Evolutionary conservation across 306 rosid genomes (phyloP).

Genomic region (Prunus mongolica): DNA sequence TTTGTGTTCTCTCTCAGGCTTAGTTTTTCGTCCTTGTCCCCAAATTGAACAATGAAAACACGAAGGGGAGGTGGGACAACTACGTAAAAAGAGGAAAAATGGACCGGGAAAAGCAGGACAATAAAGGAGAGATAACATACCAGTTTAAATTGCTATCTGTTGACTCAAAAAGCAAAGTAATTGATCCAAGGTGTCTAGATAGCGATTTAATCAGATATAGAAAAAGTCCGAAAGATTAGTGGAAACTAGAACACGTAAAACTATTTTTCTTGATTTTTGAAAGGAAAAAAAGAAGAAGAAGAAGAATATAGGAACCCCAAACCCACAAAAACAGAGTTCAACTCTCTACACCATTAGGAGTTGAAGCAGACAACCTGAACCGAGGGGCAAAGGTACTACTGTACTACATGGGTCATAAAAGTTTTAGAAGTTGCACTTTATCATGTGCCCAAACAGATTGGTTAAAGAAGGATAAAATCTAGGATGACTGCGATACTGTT

Average conservation of each 20-base stretch:
- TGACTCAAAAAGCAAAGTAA: neutral
- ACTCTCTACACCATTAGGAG: neutral
- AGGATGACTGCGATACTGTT: neutral
- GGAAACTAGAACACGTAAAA: neutral
- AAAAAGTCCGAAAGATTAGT: neutral
- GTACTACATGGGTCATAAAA: neutral
- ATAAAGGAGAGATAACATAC: neutral
- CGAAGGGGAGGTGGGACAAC: neutral
- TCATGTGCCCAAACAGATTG: neutral
- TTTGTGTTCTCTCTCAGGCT: neutral
- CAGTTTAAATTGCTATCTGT: neutral
- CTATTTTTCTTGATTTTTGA: neutral
- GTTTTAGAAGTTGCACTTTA: neutral
- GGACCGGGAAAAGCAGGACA: neutral
- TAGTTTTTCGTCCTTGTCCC: neutral
- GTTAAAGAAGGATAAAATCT: neutral
- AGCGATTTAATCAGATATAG: neutral
- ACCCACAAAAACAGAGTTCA: neutral
- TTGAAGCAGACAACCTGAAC: neutral
- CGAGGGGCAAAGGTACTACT: neutral
- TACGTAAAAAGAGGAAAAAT: neutral
- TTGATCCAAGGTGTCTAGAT: neutral
- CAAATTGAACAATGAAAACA: neutral
- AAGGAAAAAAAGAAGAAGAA: neutral
- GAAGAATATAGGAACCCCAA: neutral